Conservation (phyloP, 257 asterid genomes). For the Thymus quinquecostatus region DNA sequence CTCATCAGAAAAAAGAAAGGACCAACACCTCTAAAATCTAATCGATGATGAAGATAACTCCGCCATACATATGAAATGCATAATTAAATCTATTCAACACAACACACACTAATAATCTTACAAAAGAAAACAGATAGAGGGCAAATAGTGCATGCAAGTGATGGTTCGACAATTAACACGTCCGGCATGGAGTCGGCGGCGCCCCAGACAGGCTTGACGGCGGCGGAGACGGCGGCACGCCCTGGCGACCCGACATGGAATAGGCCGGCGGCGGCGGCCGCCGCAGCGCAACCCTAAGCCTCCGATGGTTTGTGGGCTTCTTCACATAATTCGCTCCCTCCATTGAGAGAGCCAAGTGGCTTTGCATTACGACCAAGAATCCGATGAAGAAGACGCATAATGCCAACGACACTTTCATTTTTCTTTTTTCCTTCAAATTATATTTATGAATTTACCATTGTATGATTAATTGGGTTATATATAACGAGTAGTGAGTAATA, state of each 20-base stretch:
- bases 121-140: too few relatives aligned
- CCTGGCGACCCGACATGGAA: neutral
- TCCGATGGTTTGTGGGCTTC: neutral
- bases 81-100: too few relatives aligned
- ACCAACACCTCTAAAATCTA: too few relatives aligned
- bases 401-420: neutral
- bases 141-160: neutral
- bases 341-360: slow-evolving; percentile 10
- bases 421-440: neutral
- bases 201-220: neutral
- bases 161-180: neutral
- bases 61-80: too few relatives aligned
- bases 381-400: neutral
- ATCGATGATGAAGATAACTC: too few relatives aligned
- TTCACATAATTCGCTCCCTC: neutral
- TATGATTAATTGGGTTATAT: too few relatives aligned
- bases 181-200: neutral
- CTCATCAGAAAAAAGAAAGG: too few relatives aligned
- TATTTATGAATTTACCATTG: too few relatives aligned
- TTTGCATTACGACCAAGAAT: slow-evolving; percentile 8
- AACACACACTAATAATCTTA: too few relatives aligned
- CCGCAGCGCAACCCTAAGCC: neutral
- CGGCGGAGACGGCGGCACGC: neutral
- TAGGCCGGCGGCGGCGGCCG: neutral
- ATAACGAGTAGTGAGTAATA: neutral